Evolutionary conservation across 805 yeast species (phyloP), one percentile per base, ranked within the genome.

Genomic region (Diddensiella caesifluorescens): DNA sequence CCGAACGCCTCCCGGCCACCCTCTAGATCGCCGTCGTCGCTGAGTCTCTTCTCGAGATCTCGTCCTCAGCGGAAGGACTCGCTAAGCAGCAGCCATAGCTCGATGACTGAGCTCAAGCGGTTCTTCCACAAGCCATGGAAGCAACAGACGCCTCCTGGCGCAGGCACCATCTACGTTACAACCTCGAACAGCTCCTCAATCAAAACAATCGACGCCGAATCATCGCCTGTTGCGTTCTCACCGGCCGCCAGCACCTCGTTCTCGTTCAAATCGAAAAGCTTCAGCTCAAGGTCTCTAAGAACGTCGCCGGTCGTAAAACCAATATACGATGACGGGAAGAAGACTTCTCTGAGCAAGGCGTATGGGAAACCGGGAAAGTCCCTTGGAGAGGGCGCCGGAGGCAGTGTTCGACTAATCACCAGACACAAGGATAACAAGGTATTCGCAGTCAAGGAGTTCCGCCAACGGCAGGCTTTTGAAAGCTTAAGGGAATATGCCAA

Each of bases 321-420:
- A 44, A 22, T 32, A 32, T 42, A 35, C 41, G 64, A 62, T 35
- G 63, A 63, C 22, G 45, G 45, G 19, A 34, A 43, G 33, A 18
- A 42, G 16, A 30, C 47, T 10, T 36, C 56, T 6, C 47, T 54
- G 37, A 76, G 83, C 30, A 86, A 82, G 56, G 69, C 88, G 51
- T 88, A 87, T 61, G 76, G 82, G 39, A 83, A 80, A 59, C 79
- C 83, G 41, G 95, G 95, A 40, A 90, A 87, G 48, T 83, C 77
- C 45, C 70, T 89, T 36, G 97, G 96, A 42, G 92, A 92, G 16
- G 97, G 97, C 41, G 96, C 96, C 2, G 97, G 97, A 38, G 97
- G 97, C 3, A 74, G 82, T 12, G 97, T 89, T 25, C 78, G 79
- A 54, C 68, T 88, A 37, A 81, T 86, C 35, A 79, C 71, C 39